A percentile compares a stretch with the other conserved stretches of the same genome.
phyloP scores from a whole-genome alignment of 2,329 filamentous ascomycete species.

The Penicillium crustosum region DNA sequence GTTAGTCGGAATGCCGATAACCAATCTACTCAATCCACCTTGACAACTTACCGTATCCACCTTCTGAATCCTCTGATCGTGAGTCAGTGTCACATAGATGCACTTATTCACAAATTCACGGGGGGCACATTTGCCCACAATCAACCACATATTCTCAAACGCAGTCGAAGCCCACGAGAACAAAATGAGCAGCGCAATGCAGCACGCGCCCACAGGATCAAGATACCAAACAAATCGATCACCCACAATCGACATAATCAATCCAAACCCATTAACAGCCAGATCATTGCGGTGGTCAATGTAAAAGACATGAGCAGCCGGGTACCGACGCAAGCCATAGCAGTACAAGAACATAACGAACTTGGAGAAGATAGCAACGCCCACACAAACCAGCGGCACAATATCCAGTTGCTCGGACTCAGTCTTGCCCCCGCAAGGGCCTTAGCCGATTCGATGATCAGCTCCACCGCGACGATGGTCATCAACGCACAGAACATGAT shows the following conservation, averaged over 20 bases:
- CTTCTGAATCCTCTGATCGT: constrained; percentile 13
- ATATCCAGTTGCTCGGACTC: constrained; percentile 6
- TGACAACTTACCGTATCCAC: constrained; percentile 9
- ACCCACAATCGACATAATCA: constrained; percentile 13
- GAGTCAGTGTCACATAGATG: constrained; percentile 14
- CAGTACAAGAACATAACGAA: constrained; percentile 9
- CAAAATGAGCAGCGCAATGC: constrained; percentile 13
- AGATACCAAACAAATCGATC: constrained; percentile 14
- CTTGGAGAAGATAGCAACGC: constrained; percentile 13
- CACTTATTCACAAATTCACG: constrained; percentile 14
- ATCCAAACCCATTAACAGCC: constrained; percentile 12
- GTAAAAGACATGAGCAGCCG: constrained; percentile 12
- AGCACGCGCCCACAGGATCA: constrained; percentile 12
- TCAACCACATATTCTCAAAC: constrained; percentile 14
- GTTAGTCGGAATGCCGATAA: not conserved
- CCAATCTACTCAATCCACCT: not conserved
- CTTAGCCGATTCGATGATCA: constrained; percentile 11
- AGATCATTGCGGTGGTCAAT: constrained; percentile 15
- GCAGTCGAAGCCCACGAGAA: constrained; percentile 14
- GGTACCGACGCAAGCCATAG: constrained; percentile 11
- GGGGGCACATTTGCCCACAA: constrained; percentile 12
- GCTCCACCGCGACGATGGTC: constrained; percentile 3
- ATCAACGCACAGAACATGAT: constrained; percentile 14
- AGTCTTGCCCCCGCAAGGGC: constrained; percentile 3
- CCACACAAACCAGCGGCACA: constrained; percentile 10